phyloP scores from a whole-genome alignment of 2,329 filamentous ascomycete species.

The Alternaria tenuissima region DNA sequence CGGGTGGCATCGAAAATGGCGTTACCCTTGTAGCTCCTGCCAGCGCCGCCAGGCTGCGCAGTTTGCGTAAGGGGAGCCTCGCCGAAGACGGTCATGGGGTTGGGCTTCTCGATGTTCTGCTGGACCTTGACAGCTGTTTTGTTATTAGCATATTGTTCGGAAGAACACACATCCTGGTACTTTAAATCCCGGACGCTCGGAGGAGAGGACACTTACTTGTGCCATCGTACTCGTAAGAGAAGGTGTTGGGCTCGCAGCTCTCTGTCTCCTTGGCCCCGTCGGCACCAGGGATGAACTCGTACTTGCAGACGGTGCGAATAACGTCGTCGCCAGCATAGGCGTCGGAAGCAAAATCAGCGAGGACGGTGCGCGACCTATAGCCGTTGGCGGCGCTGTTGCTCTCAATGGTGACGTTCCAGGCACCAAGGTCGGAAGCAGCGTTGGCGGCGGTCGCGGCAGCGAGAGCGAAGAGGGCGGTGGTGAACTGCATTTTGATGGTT shows the following conservation, averaged over 20 bases:
- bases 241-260: slow-evolving; percentile 8
- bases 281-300: background rate
- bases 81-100: slow-evolving; percentile 20
- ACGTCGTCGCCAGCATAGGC: slow-evolving; percentile 11
- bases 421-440: background rate
- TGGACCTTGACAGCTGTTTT: slow-evolving; percentile 13
- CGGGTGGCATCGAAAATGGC: slow-evolving; percentile 13
- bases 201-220: slow-evolving; percentile 10
- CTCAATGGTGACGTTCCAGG: slow-evolving; percentile 3
- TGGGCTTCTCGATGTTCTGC: slow-evolving; percentile 18
- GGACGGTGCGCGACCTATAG: background rate
- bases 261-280: background rate
- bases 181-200: background rate
- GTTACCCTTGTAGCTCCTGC: slow-evolving; percentile 2
- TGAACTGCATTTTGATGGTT: slow-evolving; percentile 8
- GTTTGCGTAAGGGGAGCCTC: slow-evolving; percentile 7
- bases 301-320: slow-evolving; percentile 5
- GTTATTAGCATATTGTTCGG: background rate
- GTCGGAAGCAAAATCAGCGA: slow-evolving; percentile 18
- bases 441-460: background rate
- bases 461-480: slow-evolving; percentile 10
- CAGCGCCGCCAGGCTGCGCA: background rate
- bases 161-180: background rate
- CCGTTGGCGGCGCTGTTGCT: background rate
- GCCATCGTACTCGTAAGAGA: slow-evolving; percentile 13